Percentiles rank a stretch among this genome's conserved stretches.
These are phyloP conservation scores for Chlamydomonas urium DNA, from an alignment of 139 green algal genomes.

Conservation along the genomic window DNA sequence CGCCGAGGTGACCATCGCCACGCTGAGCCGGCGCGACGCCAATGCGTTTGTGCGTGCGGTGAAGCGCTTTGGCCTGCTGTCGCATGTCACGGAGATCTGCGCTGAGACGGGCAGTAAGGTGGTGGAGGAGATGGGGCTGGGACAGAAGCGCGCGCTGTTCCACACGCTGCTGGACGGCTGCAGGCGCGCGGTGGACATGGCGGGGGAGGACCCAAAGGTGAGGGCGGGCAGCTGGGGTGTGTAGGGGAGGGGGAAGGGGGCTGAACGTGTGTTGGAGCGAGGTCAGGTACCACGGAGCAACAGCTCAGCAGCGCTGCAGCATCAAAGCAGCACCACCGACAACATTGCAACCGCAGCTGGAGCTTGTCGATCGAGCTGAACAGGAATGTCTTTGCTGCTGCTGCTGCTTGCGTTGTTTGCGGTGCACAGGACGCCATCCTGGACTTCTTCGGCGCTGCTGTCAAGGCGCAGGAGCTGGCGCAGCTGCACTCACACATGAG, in stretches of 20 bases:
- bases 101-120: constrained; percentile 37
- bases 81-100: constrained; percentile 41
- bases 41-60: constrained; percentile 60
- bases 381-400: too few species aligned
- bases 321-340: too few species aligned
- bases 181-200: constrained; percentile 32
- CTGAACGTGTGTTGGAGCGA: not conserved
- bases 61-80: constrained; percentile 45
- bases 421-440: constrained; percentile 67
- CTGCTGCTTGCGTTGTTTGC: too few species aligned
- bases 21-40: constrained; percentile 56
- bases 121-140: constrained; percentile 28
- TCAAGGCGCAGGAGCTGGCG: constrained; percentile 77
- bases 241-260: not conserved
- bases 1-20: constrained; percentile 8
- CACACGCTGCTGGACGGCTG: constrained; percentile 47
- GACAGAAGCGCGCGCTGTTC: constrained; percentile 42
- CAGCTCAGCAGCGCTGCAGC: too few species aligned
- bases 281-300: too few species aligned
- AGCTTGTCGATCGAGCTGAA: too few species aligned
- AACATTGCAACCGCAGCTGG: too few species aligned
- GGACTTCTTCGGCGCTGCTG: constrained; percentile 86
- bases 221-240: not conserved
- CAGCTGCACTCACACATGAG: constrained; percentile 18
- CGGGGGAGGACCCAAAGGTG: constrained; percentile 45